A percentile compares a stretch with the other conserved stretches of the same genome.
phyloP scores from a whole-genome alignment of 1,284 basidiomycete species.

The Melampsora larici-populina region DNA sequence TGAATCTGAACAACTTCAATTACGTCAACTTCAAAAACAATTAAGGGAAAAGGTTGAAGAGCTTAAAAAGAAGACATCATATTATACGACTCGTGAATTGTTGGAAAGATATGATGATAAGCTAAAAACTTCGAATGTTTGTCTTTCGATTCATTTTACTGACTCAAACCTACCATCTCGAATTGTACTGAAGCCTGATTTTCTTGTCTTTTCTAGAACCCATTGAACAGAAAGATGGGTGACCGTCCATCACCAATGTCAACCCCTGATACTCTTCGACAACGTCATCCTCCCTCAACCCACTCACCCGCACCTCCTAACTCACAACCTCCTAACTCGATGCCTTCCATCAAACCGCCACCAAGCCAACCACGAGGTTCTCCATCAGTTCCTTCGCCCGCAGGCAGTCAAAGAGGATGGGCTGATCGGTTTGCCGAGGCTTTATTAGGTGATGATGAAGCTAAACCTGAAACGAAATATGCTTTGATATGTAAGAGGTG shows the following conservation, averaged over 20 bases:
- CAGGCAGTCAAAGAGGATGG: constrained; percentile 58
- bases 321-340: not conserved
- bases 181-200: no score
- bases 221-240: not conserved
- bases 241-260: not conserved
- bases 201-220: not conserved
- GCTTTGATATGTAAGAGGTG: constrained; percentile 92
- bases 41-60: constrained; percentile 83
- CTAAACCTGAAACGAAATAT: constrained; percentile 63
- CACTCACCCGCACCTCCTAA: not conserved
- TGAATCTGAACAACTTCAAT: constrained; percentile 62
- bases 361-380: constrained; percentile 65
- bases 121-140: constrained; percentile 44
- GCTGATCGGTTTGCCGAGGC: constrained; percentile 83
- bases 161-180: no score
- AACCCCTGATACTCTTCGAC: not conserved
- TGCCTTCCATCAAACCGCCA: constrained; percentile 60
- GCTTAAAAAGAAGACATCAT: constrained; percentile 95
- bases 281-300: constrained; percentile 6
- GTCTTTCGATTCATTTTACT: no score
- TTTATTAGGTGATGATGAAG: constrained; percentile 76
- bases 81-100: constrained; percentile 82
- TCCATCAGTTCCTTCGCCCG: constrained; percentile 7
- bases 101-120: constrained; percentile 84
- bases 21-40: constrained; percentile 46